Percentiles rank a stretch among this genome's conserved stretches.
These are phyloP conservation scores for Groenewaldozyma salmanticensis DNA, from an alignment of 805 yeast genomes.

Conservation along the genomic window DNA sequence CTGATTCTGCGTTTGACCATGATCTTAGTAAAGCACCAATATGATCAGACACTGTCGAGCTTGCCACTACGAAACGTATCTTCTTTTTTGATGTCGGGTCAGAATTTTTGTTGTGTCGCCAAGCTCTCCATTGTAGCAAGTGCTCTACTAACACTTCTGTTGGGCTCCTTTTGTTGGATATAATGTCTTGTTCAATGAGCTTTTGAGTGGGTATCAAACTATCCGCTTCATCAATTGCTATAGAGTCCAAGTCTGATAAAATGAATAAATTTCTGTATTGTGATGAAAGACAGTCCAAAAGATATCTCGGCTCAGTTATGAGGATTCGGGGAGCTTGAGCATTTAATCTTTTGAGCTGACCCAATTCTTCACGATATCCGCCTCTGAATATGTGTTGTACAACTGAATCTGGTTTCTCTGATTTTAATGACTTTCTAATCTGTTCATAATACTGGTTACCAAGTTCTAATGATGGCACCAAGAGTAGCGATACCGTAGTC, in stretches of 20 bases:
- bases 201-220: constrained; percentile 10
- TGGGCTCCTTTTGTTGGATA: constrained; percentile 13
- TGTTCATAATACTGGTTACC: constrained; percentile 24
- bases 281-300: constrained; percentile 37
- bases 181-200: no score
- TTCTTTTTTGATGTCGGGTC: not conserved
- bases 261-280: constrained; percentile 14
- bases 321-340: constrained; percentile 33
- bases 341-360: constrained; percentile 18
- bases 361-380: constrained; percentile 14
- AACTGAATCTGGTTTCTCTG: no score
- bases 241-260: constrained; percentile 13
- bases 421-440: no score
- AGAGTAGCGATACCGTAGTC: constrained; percentile 19
- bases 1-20: not conserved
- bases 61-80: not conserved
- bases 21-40: not conserved
- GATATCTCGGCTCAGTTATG: constrained; percentile 45
- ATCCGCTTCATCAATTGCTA: constrained; percentile 24
- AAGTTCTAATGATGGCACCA: constrained; percentile 28
- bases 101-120: not conserved
- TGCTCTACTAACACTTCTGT: constrained; percentile 18
- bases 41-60: not conserved
- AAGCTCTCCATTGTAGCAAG: constrained; percentile 7
- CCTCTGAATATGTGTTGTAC: constrained; percentile 23